Evolutionary conservation across 148 eudicot species (phyloP).

Genomic region (Silene conica): DNA sequence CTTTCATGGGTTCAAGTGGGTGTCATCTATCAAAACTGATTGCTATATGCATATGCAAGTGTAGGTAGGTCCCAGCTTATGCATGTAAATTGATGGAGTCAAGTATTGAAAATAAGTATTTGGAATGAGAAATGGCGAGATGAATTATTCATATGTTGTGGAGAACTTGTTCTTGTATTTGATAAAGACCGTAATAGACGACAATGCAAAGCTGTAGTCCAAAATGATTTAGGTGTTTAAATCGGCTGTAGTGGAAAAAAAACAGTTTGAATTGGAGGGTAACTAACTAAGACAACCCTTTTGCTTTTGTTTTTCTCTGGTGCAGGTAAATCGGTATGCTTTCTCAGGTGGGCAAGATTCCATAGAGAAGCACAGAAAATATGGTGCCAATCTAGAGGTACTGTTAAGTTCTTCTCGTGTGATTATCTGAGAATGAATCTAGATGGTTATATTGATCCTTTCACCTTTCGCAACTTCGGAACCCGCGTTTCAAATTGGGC

Average conservation of each 20-base stretch:
- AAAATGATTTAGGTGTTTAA: not conserved
- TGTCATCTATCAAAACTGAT: not conserved
- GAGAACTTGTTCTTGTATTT: not conserved
- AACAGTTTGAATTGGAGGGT: not conserved
- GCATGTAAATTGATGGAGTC: not conserved
- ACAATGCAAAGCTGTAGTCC: not conserved
- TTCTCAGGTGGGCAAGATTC: conserved; percentile 99
- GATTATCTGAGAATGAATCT: not conserved
- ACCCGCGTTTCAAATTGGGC: not conserved
- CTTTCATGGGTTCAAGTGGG: not conserved
- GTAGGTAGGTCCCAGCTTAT: not conserved
- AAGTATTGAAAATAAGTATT: not conserved
- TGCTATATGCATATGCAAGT: not conserved
- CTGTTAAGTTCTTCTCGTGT: not conserved
- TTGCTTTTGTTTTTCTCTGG: not conserved
- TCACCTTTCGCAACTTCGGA: not conserved
- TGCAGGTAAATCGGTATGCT: conserved; percentile 82
- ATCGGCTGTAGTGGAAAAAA: not conserved
- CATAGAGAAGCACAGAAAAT: conserved; percentile 73
- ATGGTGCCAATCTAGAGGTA: conserved; percentile 97
- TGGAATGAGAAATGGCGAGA: not conserved
- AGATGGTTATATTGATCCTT: not conserved
- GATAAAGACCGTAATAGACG: not conserved
- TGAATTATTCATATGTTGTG: not conserved
- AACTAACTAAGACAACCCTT: not conserved